Base-by-base conservation (phyloP, 1,284 basidiomycete genomes). In the Boletus sp. region DNA sequence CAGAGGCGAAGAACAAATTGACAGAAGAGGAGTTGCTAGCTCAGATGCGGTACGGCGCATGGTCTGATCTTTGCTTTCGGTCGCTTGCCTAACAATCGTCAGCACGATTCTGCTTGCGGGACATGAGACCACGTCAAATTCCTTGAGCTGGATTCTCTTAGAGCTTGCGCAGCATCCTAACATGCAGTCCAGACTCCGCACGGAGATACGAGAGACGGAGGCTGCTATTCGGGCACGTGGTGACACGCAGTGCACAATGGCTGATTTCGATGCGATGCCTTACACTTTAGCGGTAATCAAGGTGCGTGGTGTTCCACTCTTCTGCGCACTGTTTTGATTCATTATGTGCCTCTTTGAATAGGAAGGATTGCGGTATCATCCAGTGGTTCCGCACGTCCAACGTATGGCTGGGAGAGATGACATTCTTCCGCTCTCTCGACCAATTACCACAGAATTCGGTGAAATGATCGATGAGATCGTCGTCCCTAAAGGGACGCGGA, bases 121-220 rank as follows among this genome's bases (percentile, higher is more conserved):
- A 0, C 74, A 82, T 48, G 79, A 82, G 52, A 80, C 80, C 2
- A 76, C 74, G 1, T 70, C 77, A 6, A 73, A 66, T 36, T 66
- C 70, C 9, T 49, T 77, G 42, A 62, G 58, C 41, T 78, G 72
- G 72, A 64, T 65, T 2, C 55, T 78, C 22, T 60, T 69, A 37
- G 74, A 77, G 53, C 66, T 77, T 13, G 69, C 72, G 8, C 64
- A 58, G 34, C 58, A 72, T 46, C 68, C 68, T 8, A 53, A 65
- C 8, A 63, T 70, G 5, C 77, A 77, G 54, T 54, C 49, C 9
- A 61, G 61, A 20, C 66, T 78, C n/a, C 69, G 73, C 32, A 48
- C 56, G 2, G 77, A 78, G 55, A 69, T 78, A 29, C 39, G 33
- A 36, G 52, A 51, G n/a, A 59, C 61, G 49, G 67, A 74, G 51